phyloP scores from a whole-genome alignment of 2,329 filamentous ascomycete genomes.

The Drechslerella dactyloides region DNA sequence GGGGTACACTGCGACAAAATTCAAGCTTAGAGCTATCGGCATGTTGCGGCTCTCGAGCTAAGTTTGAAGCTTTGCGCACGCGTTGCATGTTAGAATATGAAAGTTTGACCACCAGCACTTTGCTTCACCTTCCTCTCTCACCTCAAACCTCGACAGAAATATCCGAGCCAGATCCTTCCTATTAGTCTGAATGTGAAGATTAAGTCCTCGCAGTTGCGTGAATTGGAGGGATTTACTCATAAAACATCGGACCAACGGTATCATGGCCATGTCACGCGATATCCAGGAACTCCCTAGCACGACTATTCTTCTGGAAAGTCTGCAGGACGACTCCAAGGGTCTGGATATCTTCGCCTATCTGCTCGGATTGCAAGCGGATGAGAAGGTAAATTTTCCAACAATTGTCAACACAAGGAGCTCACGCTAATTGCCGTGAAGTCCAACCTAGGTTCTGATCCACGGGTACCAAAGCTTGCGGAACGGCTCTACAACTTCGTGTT shows the following conservation, averaged over 20 bases:
- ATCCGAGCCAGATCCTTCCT: background rate
- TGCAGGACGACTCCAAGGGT: slow-evolving; percentile 44
- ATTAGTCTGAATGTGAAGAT: background rate
- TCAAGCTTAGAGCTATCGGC: no score
- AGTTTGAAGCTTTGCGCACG: slow-evolving; percentile 6
- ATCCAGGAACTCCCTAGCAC: slow-evolving; percentile 33
- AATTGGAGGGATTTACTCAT: background rate
- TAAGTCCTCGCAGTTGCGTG: background rate
- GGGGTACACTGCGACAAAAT: no score
- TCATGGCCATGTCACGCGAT: slow-evolving; percentile 1
- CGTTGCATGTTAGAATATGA: slow-evolving; percentile 41
- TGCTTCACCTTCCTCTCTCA: slow-evolving; percentile 19
- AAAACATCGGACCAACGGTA: background rate
- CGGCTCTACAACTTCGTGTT: slow-evolving; percentile 33
- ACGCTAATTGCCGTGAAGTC: slow-evolving; percentile 3
- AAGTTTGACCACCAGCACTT: slow-evolving; percentile 30
- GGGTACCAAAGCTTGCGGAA: slow-evolving; percentile 18
- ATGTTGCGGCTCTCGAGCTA: background rate
- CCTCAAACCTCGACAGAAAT: background rate
- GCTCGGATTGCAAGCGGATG: slow-evolving; percentile 39
- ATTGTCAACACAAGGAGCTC: slow-evolving; percentile 14
- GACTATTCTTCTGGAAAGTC: slow-evolving; percentile 31
- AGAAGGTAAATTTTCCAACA: slow-evolving; percentile 48
- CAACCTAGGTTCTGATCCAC: slow-evolving; percentile 7
- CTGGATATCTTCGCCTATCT: slow-evolving; percentile 50